Evolutionary conservation across 495 filamentous ascomycete genomes (phyloP).

Genomic region (Geopyxis carbonaria): DNA sequence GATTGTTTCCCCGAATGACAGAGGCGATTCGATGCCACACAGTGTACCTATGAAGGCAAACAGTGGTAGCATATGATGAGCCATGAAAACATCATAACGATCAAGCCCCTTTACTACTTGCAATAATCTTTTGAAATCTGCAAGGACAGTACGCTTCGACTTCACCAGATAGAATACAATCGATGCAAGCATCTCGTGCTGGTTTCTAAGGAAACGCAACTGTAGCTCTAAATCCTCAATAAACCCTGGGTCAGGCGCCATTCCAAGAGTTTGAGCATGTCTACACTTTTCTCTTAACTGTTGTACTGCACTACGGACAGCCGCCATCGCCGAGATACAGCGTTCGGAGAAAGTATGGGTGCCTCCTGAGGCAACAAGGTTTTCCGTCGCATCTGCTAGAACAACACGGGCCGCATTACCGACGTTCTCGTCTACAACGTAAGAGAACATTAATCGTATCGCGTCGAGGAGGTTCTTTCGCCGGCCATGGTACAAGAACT

Average conservation of each 20-base stretch:
- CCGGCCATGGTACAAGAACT: slow-evolving; percentile 71
- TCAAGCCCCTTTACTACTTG: slow-evolving; percentile 47
- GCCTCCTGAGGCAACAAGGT: slow-evolving; percentile 21
- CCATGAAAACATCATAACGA: slow-evolving; percentile 48
- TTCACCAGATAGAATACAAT: slow-evolving; percentile 63
- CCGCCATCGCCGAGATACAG: slow-evolving; percentile 54
- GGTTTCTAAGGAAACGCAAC: slow-evolving; percentile 51
- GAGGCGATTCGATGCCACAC: slow-evolving; percentile 51
- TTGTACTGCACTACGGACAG: slow-evolving; percentile 55
- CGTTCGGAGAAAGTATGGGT: slow-evolving; percentile 39
- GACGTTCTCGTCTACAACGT: slow-evolving; percentile 42
- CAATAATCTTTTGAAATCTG: slow-evolving; percentile 57
- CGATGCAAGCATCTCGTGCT: slow-evolving; percentile 74
- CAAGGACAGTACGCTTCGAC: slow-evolving; percentile 44
- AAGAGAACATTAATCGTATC: slow-evolving; percentile 54
- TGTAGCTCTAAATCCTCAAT: slow-evolving; percentile 59
- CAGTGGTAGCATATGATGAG: slow-evolving; percentile 67
- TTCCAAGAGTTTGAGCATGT: slow-evolving; percentile 50
- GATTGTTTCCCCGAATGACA: slow-evolving; percentile 45
- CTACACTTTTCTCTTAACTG: slow-evolving; percentile 53
- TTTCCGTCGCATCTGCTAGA: slow-evolving; percentile 28
- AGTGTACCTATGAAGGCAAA: slow-evolving; percentile 54
- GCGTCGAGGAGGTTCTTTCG: slow-evolving; percentile 66
- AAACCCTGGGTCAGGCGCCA: slow-evolving; percentile 37
- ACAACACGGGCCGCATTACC: slow-evolving; percentile 29